Conservation (phyloP, 257 asterid species). For the Capsicum rhomboideum region DNA sequence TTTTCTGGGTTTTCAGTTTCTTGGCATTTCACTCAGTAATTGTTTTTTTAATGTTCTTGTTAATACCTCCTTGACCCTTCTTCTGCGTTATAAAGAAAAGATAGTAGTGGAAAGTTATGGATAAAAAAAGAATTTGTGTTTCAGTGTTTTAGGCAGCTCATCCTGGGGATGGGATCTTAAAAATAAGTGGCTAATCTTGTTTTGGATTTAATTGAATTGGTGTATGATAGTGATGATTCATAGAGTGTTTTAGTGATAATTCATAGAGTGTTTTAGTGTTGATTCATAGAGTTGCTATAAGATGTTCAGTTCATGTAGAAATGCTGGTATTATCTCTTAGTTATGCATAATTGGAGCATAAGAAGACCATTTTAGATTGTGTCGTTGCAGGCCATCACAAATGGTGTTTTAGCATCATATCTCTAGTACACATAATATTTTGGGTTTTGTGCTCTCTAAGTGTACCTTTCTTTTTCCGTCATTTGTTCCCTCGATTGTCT, state of each 20-base stretch:
- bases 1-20: not conserved
- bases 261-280: no score
- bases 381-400: not conserved
- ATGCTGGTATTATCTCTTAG: not conserved
- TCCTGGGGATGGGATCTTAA: not conserved
- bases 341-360: not conserved
- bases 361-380: not conserved
- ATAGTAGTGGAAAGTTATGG: not conserved
- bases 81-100: not conserved
- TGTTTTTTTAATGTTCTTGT: not conserved
- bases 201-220: not conserved
- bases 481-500: not conserved
- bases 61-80: not conserved
- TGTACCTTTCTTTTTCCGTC: not conserved
- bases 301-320: not conserved
- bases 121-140: not conserved
- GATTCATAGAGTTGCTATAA: not conserved
- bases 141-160: not conserved
- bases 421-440: not conserved
- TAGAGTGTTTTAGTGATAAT: no score
- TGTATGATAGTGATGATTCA: not conserved
- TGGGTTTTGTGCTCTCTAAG: not conserved
- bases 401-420: not conserved
- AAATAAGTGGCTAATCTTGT: not conserved
- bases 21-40: not conserved